Evolutionary conservation across 148 eudicot species (phyloP), one percentile per base, ranked within the genome.

Genomic region (Polygonum aviculare): DNA sequence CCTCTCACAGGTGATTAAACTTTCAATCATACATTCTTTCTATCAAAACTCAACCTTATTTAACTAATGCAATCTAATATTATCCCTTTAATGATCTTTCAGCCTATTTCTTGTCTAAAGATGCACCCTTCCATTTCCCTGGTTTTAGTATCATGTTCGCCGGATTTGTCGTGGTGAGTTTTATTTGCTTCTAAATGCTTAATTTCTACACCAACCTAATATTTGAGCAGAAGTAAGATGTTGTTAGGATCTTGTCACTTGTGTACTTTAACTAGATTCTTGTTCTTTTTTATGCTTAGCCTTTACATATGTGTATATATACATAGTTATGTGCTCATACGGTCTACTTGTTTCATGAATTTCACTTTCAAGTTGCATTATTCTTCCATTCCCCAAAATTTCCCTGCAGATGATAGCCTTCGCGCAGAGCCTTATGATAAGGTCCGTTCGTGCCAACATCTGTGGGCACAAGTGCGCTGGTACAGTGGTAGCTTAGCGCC

Each of bases 71-170:
- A 45, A 36, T 26, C 84, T 85, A 81, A 83, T 49, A 18, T 38
- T 65, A n/a, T 12, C 31, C 50, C 50, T 3, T 8, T 45, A 18
- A 2, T 65, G 21, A 0, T 73, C 12, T 79, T 83, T 35, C 88
- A 88, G 95, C 92, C 81, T 67, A 88, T 38, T 90, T 90, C 81
- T 81, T 90, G 73, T 90, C 95, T 50, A 82, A 82, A 7, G 79
- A 52, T 47, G 85, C 95, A 72, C 95, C 95, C 7, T 88, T 88
- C 76, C 36, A 87, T 72, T 90, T 88, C 78, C 95, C 89, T 69
- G 95, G 95, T 22, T 88, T 88, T 77, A 85, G 91, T 52, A 78
- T 88, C 16, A 80, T 85, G 74, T 84, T 87, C 70, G 80, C 82
- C 41, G 85, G 80, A 45, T 79, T 88, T 80, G 78, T 63, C 47